These are phyloP conservation scores for Penicillium paxilli DNA, from an alignment of 495 filamentous ascomycete genomes.

Conservation along the genomic window DNA sequence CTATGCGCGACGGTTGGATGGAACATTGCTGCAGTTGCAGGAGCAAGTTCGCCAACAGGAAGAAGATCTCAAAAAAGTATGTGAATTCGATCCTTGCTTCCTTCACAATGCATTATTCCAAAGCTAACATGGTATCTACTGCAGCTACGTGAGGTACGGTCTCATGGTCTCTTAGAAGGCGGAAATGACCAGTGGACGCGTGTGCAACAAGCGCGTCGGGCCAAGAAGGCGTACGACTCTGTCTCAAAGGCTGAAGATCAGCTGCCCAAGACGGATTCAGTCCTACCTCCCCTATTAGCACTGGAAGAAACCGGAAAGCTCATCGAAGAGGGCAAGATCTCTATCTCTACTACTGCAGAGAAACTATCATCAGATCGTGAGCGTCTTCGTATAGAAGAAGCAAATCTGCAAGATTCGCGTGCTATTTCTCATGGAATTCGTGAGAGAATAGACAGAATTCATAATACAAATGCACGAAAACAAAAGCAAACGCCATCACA, in stretches of 20 bases:
- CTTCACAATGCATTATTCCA: background rate
- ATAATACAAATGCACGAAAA: slow-evolving; percentile 50
- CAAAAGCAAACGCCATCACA: slow-evolving; percentile 59
- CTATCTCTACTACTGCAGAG: slow-evolving; percentile 53
- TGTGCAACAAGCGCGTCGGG: slow-evolving; percentile 52
- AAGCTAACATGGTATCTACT: slow-evolving; percentile 9
- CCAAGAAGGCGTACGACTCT: slow-evolving; percentile 65
- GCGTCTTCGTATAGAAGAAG: slow-evolving; percentile 58
- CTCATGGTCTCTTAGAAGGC: slow-evolving; percentile 41
- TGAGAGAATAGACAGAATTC: slow-evolving; percentile 57
- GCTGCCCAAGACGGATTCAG: slow-evolving; percentile 64
- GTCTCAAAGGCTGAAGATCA: slow-evolving; percentile 59
- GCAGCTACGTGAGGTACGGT: slow-evolving; percentile 45
- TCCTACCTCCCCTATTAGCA: slow-evolving; percentile 70
- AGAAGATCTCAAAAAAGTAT: slow-evolving; percentile 56
- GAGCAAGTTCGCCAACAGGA: slow-evolving; percentile 65
- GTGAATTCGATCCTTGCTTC: background rate
- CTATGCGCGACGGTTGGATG: slow-evolving; percentile 57
- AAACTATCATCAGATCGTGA: slow-evolving; percentile 53
- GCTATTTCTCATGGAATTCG: slow-evolving; percentile 55
- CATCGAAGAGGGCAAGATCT: slow-evolving; percentile 61
- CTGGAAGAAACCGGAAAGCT: slow-evolving; percentile 62
- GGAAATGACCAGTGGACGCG: slow-evolving; percentile 43
- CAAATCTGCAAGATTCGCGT: slow-evolving; percentile 59
- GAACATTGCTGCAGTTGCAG: slow-evolving; percentile 64